phyloP scores from a whole-genome alignment of 352 stramenopile species.

The Pythium volutum region DNA sequence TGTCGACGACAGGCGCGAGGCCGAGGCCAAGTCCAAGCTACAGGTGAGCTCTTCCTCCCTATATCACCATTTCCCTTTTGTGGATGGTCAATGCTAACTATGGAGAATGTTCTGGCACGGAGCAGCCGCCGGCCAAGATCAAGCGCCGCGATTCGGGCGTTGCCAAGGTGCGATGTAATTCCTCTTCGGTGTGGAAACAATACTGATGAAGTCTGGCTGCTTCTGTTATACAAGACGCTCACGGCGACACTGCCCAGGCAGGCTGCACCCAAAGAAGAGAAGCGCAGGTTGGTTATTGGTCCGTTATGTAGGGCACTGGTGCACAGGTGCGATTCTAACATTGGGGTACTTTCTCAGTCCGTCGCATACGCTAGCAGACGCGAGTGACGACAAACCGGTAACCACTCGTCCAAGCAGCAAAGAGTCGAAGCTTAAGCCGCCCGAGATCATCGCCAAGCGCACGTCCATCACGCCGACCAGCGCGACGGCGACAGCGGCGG shows the following conservation, averaged over 20 bases:
- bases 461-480: constrained; percentile 12
- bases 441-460: constrained; percentile 31
- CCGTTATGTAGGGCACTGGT: too few species aligned
- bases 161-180: constrained; percentile 22
- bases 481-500: too few species aligned
- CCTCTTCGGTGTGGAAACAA: background rate
- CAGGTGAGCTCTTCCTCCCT: constrained; percentile 4
- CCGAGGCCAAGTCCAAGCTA: constrained; percentile 28
- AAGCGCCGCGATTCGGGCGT: constrained; percentile 34
- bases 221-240: constrained; percentile 6
- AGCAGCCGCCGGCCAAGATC: constrained; percentile 23
- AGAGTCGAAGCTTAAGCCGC: constrained; percentile 75
- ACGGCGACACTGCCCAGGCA: constrained; percentile 20
- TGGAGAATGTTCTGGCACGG: background rate
- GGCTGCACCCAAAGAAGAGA: constrained; percentile 27
- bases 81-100: background rate
- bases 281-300: too few species aligned
- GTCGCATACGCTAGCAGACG: constrained; percentile 21
- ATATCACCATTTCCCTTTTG: too few species aligned
- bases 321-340: background rate
- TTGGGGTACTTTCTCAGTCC: constrained; percentile 1
- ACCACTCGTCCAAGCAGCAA: constrained; percentile 28
- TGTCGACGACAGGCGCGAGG: constrained; percentile 16
- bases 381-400: constrained; percentile 10
- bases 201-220: background rate